Conservation (phyloP, 768 basidiomycete genomes). For the Lentinula aciculospora region DNA sequence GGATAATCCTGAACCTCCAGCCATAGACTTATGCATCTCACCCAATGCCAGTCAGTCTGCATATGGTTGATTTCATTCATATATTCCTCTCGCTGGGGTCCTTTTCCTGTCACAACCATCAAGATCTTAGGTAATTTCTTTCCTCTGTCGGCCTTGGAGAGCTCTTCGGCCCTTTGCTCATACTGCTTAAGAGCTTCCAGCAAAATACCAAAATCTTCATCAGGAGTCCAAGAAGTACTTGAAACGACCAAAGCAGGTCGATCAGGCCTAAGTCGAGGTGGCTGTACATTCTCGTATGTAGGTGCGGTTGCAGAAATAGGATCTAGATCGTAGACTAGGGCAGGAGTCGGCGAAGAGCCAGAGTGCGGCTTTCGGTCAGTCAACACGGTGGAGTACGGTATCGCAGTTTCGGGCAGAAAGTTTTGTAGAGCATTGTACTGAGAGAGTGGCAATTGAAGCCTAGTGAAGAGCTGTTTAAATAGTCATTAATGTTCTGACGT, state of each 20-base stretch:
- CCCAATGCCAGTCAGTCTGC: conserved; percentile 70
- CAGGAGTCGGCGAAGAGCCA: conserved; percentile 8
- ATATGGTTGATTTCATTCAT: conserved; percentile 61
- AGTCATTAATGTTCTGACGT: background rate
- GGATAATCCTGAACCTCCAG: conserved; percentile 90
- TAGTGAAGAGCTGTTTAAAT: conserved; percentile 39
- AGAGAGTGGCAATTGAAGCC: conserved; percentile 28
- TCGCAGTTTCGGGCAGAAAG: conserved; percentile 48
- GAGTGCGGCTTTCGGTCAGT: conserved; percentile 36
- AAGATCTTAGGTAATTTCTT: conserved; percentile 65
- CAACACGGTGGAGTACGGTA: conserved; percentile 58
- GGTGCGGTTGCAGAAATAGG: conserved; percentile 22
- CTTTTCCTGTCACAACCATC: conserved; percentile 88
- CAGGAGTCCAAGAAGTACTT: conserved; percentile 95
- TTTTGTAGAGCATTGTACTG: conserved; percentile 14
- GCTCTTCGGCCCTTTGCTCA: conserved; percentile 46
- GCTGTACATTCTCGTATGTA: conserved; percentile 26
- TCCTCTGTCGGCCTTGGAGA: conserved; percentile 9
- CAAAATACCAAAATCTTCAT: conserved; percentile 90
- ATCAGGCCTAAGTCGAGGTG: conserved; percentile 54
- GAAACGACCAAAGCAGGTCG: conserved; percentile 85
- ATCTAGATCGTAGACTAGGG: conserved; percentile 11
- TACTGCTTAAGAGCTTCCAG: conserved; percentile 70
- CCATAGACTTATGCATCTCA: conserved; percentile 81
- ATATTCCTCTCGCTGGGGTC: conserved; percentile 68